A percentile compares a stretch with the other conserved stretches of the same genome.
Evolutionary conservation across 495 filamentous ascomycete genomes (phyloP).

Genomic region (Amphirosellinia nigrospora): DNA sequence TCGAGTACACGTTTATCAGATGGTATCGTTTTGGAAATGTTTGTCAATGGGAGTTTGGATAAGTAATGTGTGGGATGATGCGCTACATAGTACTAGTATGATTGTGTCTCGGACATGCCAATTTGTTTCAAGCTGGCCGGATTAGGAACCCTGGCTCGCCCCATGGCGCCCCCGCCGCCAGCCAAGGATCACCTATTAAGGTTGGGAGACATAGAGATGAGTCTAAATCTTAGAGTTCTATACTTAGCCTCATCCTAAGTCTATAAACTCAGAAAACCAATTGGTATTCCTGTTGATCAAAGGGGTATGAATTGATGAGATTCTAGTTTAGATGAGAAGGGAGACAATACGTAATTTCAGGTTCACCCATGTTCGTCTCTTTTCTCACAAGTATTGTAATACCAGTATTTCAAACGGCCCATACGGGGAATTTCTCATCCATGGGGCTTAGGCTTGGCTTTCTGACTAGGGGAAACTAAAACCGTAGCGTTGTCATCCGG

Average conservation of each 20-base stretch:
- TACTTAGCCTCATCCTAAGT: neutral
- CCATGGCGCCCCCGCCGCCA: neutral
- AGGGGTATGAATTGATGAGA: neutral
- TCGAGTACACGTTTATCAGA: neutral
- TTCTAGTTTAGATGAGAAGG: neutral
- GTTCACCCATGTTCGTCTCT: neutral
- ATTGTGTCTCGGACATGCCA: neutral
- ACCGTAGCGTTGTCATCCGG: conserved; percentile 7
- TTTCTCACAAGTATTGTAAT: neutral
- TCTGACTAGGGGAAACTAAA: conserved; percentile 2
- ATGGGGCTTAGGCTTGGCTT: neutral
- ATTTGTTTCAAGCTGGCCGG: conserved; percentile 19
- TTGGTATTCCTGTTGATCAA: too few relatives aligned
- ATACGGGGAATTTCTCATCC: conserved; percentile 2
- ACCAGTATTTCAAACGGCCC: neutral
- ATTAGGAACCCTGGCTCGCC: conserved; percentile 19
- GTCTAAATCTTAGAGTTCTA: neutral
- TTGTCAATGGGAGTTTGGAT: neutral
- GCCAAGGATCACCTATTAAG: neutral
- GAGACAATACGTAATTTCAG: neutral
- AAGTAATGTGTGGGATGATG: conserved; percentile 8
- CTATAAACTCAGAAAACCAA: neutral
- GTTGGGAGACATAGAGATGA: neutral
- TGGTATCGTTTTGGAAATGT: neutral
- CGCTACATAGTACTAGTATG: conserved; percentile 6